These are phyloP conservation scores for Lodderomyces beijingensis DNA, from an alignment of 1,139 yeast genomes.

Conservation along the genomic window DNA sequence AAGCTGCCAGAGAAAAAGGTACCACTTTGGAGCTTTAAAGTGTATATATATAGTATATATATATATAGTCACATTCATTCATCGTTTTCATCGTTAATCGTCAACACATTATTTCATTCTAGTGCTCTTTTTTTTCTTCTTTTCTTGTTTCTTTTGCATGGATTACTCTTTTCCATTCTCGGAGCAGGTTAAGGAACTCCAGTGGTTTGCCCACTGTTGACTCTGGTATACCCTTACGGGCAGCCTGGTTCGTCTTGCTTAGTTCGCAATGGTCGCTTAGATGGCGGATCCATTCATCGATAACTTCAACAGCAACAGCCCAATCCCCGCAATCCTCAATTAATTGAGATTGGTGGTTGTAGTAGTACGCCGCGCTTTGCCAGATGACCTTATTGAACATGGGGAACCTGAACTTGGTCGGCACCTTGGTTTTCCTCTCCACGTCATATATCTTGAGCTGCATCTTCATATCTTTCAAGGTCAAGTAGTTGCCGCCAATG, in stretches of 20 bases:
- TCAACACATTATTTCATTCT: too few relatives aligned
- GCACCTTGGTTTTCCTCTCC: slow-evolving; percentile 69
- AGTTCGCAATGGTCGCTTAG: slow-evolving; percentile 22
- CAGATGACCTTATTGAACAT: slow-evolving; percentile 68
- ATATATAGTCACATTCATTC: slow-evolving; percentile 1
- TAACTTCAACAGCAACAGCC: slow-evolving; percentile 5
- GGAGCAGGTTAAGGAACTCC: slow-evolving; percentile 16
- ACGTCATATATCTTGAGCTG: slow-evolving; percentile 60
- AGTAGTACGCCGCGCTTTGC: slow-evolving; percentile 51
- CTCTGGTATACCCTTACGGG: slow-evolving; percentile 25
- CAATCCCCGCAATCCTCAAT: slow-evolving; percentile 16
- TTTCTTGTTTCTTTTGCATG: too few relatives aligned
- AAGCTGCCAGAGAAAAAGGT: slow-evolving; percentile 81
- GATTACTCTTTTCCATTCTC: slow-evolving; percentile 21
- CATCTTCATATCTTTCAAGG: slow-evolving; percentile 55
- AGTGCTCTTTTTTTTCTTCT: not conserved
- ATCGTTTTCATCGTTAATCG: slow-evolving; percentile 3
- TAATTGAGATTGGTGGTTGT: slow-evolving; percentile 23
- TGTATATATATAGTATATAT: too few relatives aligned
- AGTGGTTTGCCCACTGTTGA: slow-evolving; percentile 20
- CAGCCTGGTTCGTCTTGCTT: slow-evolving; percentile 25
- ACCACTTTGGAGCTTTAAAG: slow-evolving; percentile 36
- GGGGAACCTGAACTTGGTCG: slow-evolving; percentile 74
- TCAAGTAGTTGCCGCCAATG: slow-evolving; percentile 83
- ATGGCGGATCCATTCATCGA: slow-evolving; percentile 16